Evolutionary conservation across 768 basidiomycete species (phyloP).

Genomic region (Boletus edulis): DNA sequence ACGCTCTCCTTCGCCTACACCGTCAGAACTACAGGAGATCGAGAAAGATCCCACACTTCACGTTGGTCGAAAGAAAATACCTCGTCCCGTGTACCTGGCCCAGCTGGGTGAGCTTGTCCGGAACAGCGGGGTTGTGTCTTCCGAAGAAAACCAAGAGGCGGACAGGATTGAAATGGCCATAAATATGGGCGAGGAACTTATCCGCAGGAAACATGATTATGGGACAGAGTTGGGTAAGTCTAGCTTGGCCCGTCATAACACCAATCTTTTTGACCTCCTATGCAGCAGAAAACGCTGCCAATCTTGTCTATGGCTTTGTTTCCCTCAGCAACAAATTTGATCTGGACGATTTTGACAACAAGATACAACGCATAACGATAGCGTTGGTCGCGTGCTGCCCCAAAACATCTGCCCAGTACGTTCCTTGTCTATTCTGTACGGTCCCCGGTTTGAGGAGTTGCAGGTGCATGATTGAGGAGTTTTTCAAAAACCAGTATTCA

Average conservation of each 20-base stretch:
- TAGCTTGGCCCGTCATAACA: background rate
- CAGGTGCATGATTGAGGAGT: conserved; percentile 86
- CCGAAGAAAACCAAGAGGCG: conserved; percentile 62
- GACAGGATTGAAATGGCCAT: conserved; percentile 82
- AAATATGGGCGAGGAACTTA: conserved; percentile 74
- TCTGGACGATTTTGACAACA: conserved; percentile 71
- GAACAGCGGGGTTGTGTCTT: conserved; percentile 46
- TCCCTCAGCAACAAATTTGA: conserved; percentile 83
- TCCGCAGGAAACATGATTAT: conserved; percentile 79
- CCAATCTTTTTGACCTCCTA: conserved; percentile 3
- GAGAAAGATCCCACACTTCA: conserved; percentile 83
- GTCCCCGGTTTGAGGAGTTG: conserved; percentile 1
- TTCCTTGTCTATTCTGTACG: background rate
- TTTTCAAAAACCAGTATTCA: conserved; percentile 93
- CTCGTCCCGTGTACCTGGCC: conserved; percentile 85
- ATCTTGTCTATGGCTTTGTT: conserved; percentile 71
- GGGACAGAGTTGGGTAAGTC: conserved; percentile 81
- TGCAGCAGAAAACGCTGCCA: conserved; percentile 86
- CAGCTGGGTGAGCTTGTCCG: conserved; percentile 82
- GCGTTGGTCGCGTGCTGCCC: conserved; percentile 84
- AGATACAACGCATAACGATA: conserved; percentile 71
- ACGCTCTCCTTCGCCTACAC: conserved; percentile 78
- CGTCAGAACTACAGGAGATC: conserved; percentile 76
- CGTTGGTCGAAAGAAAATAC: conserved; percentile 63
- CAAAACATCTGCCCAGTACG: conserved; percentile 76